Conservation (phyloP, 2,329 filamentous ascomycete genomes). For the Arthroderma sp. region DNA sequence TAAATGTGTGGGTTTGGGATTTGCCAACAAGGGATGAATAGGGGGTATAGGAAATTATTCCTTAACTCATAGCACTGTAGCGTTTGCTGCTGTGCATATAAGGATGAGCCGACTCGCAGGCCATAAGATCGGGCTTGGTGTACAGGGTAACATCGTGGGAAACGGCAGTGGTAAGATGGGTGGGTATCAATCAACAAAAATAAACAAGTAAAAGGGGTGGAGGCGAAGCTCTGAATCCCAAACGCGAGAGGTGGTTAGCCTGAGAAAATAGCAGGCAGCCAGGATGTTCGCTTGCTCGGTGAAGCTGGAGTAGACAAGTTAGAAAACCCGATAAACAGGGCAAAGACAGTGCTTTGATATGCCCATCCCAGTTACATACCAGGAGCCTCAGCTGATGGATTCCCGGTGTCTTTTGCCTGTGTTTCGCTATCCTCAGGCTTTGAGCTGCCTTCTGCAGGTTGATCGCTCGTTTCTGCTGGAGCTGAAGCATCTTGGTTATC, state of each 20-base stretch:
- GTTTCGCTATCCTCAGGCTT: conserved; percentile 1
- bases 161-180: too few relatives aligned
- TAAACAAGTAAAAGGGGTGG: not conserved
- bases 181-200: not conserved
- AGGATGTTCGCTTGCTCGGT: conserved; percentile 11
- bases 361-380: conserved; percentile 7
- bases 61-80: too few relatives aligned
- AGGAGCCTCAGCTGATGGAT: conserved; percentile 7
- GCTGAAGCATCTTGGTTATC: not conserved
- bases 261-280: conserved; percentile 11
- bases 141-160: too few relatives aligned
- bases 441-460: not conserved
- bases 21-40: too few relatives aligned
- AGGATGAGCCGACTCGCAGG: too few relatives aligned
- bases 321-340: not conserved
- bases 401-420: not conserved
- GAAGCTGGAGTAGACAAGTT: conserved; percentile 7
- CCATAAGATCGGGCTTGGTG: too few relatives aligned
- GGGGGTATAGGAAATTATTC: too few relatives aligned
- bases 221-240: not conserved
- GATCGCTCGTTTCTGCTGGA: not conserved
- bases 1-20: too few relatives aligned
- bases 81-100: too few relatives aligned
- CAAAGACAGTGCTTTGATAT: too few relatives aligned
- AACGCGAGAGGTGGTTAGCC: too few relatives aligned